Evolutionary conservation across 2,329 filamentous ascomycete species (phyloP), one percentile per base, ranked within the genome.

Genomic region (Exophiala viscosa): DNA sequence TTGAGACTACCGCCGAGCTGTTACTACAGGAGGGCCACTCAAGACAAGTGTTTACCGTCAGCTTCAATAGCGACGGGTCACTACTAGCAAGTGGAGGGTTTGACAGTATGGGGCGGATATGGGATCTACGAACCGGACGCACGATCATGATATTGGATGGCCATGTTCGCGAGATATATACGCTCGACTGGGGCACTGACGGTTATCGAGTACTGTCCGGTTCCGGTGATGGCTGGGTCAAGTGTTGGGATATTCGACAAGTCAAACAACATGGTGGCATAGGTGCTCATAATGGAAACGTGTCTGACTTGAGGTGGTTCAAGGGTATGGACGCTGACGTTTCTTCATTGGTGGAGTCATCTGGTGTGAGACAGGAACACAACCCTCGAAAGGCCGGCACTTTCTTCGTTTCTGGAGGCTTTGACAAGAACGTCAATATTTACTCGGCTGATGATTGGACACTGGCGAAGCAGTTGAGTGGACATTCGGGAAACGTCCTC

Each of bases 401-500:
- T 0, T 96, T 96, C 70, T 87, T 99, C 61, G 86, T 96, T 2
- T 90, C 85, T 2, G 84, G 86, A 62, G 93, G 93, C 0, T 97
- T 97, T 66, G 93, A 99, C 73, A 90, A 88, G 69, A 92, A 90
- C 62, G 87, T 99, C 71, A 96, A 96, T 67, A 81, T 99, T 61
- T 97, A 95, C 72, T 96, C 90, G 5, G 90, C 90, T 2, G 93
- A 99, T 68, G 92, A 99, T 72, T 99, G 93, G 91, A 86, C 88
- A 1, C 73, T 95, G 53, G 84, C 91, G 55, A 95, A 95, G 71
- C 89, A 85, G 13, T 74, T 99, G 53, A 89, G 86, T 62, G 93
- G 91, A 0, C 93, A 99, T 70, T 90, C 90, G 1, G 91, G 90
- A 2, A 93, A 95, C 36, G 91, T 99, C 9, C 82, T 95, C 47